Percentiles rank a stretch among this genome's conserved stretches.
phyloP scores from a whole-genome alignment of 148 eudicot genomes.

The Nepenthes gracilis region DNA sequence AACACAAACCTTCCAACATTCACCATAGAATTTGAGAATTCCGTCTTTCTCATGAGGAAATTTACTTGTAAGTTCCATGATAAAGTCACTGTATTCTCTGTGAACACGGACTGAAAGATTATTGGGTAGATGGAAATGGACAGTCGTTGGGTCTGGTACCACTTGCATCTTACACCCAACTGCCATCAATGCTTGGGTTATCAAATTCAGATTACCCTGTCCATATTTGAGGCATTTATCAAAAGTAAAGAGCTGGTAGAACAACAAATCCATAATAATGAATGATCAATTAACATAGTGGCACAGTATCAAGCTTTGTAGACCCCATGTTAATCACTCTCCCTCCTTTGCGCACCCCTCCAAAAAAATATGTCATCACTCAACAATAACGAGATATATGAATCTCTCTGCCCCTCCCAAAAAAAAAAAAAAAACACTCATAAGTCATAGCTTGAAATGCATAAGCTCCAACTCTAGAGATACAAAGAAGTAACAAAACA shows the following conservation, averaged over 20 bases:
- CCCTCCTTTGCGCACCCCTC: no score
- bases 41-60: slow-evolving; percentile 93
- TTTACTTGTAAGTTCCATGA: slow-evolving; percentile 56
- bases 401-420: no score
- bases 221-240: slow-evolving; percentile 8
- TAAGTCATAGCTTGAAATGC: no score
- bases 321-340: no score
- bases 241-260: slow-evolving; percentile 1
- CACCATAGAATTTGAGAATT: slow-evolving; percentile 68
- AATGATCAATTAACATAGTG: not conserved
- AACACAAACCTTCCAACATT: slow-evolving; percentile 91
- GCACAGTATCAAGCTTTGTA: no score
- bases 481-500: no score
- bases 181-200: slow-evolving; percentile 88
- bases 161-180: slow-evolving; percentile 85
- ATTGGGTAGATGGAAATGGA: slow-evolving; percentile 89
- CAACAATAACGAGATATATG: no score
- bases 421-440: no score
- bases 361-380: no score
- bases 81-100: slow-evolving; percentile 66
- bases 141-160: slow-evolving; percentile 97
- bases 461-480: no score
- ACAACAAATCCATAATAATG: not conserved
- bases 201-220: slow-evolving; percentile 92
- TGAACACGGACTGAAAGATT: slow-evolving; percentile 78